Evolutionary conservation across 805 yeast species (phyloP), one percentile per base, ranked within the genome.

Genomic region (Ogataea henricii): DNA sequence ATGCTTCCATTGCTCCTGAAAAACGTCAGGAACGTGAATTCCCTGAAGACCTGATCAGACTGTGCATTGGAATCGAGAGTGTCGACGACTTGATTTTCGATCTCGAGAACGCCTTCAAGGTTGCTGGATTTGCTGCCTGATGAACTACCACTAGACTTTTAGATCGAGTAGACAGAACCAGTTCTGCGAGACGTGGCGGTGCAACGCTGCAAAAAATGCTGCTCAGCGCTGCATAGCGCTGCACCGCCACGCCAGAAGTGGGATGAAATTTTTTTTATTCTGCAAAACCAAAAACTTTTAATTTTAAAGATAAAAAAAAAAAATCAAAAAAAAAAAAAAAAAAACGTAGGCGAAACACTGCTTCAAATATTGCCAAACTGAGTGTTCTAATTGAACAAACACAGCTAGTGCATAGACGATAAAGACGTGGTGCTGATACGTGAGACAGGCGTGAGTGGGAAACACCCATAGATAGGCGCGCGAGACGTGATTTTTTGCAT

Each of bases 1-100:
- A 91, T 64, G 97, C 97, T n/a, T 85, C 96, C 2, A 91, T 91
- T 53, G 96, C 90, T 58, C 85, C 90, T 21, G 81, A 87, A 62
- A 83, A 89, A 3, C 82, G 97, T 67, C 83, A 83, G 41, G 95
- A 87, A 66, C 82, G 98, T 65, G 89, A 83, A 38, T 83, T 91
- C 70, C 96, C 97, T 2, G 97, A 91, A 67, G 97, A 92, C 64
- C 74, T 91, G 62, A 82, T 91, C 57, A 78, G 98, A 60, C 76
- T 91, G 47, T 91, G 97, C 65, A 84, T 91, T 43, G 98, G 98
- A 49, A 91, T 91, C 52, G 98, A 91, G 65, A 82, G 85, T 63
- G 71, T 78, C 33, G 84, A 81, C 49, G 98, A 91, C 64, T 74
- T 91, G 63, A 84, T 89, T 42, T 81, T 72, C n/a, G 98, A 91